Evolutionary conservation across 129 eudicot species (phyloP).

Genomic region (Tagetes patula): DNA sequence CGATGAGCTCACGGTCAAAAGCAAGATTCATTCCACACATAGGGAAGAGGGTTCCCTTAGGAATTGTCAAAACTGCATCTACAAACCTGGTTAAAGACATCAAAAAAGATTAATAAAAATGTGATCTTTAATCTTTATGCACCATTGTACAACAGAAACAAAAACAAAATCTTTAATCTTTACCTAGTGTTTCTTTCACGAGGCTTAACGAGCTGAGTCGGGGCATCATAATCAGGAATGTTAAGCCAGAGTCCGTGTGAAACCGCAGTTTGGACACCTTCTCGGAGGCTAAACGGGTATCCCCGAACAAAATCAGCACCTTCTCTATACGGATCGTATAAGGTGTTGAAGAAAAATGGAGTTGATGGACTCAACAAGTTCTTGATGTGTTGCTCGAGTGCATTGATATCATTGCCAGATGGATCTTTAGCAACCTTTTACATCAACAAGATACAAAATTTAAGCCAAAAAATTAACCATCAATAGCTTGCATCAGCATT

Average conservation of each 20-base stretch:
- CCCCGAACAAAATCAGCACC: conserved; percentile 81
- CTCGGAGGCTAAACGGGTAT: conserved; percentile 76
- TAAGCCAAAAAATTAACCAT: neutral
- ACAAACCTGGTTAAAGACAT: conserved; percentile 45
- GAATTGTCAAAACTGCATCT: conserved; percentile 69
- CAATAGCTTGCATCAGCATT: neutral
- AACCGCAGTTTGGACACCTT: conserved; percentile 67
- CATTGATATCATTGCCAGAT: conserved; percentile 66
- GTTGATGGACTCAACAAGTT: conserved; percentile 65
- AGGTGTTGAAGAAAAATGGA: conserved; percentile 74
- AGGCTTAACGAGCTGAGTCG: conserved; percentile 65
- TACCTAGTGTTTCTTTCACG: conserved; percentile 59
- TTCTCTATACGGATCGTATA: conserved; percentile 68
- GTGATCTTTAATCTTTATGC: neutral
- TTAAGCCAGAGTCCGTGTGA: conserved; percentile 69
- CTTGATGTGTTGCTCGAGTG: conserved; percentile 72
- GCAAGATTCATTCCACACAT: conserved; percentile 85
- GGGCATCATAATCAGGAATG: conserved; percentile 65
- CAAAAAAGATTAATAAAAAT: neutral
- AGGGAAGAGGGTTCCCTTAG: conserved; percentile 76
- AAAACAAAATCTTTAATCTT: neutral
- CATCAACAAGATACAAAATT: conserved; percentile 12
- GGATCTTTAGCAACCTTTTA: conserved; percentile 76
- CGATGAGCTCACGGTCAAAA: conserved; percentile 69
- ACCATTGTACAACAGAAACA: neutral